Evolutionary conservation across 2,329 filamentous ascomycete genomes (phyloP).

Genomic region (Aspergillus candidus): DNA sequence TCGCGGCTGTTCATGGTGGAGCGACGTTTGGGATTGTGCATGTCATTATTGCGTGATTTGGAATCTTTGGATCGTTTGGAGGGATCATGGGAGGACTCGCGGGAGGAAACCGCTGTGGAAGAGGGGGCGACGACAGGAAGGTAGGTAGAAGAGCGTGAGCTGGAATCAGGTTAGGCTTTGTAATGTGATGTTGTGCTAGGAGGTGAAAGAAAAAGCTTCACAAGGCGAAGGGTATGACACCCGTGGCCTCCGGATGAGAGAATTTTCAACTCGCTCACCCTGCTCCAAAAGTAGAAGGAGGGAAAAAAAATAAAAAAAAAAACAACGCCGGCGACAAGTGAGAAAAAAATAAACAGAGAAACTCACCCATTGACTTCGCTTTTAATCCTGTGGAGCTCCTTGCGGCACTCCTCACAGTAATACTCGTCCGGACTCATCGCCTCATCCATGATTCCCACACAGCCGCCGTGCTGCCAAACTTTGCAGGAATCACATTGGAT

Average conservation of each 20-base stretch:
- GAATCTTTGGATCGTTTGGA: slow-evolving; percentile 36
- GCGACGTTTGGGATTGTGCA: slow-evolving; percentile 68
- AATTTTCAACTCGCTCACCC: too few species aligned
- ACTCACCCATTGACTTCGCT: slow-evolving; percentile 79
- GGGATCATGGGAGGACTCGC: slow-evolving; percentile 37
- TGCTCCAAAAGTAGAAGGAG: not conserved
- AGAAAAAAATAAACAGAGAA: not conserved
- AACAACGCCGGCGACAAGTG: not conserved
- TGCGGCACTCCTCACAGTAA: slow-evolving; percentile 91
- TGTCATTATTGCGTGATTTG: slow-evolving; percentile 46
- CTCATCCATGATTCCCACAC: slow-evolving; percentile 94
- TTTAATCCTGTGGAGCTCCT: slow-evolving; percentile 81
- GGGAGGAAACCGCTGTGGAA: slow-evolving; percentile 39
- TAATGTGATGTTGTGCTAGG: too few species aligned
- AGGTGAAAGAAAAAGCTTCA: not conserved
- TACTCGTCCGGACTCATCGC: slow-evolving; percentile 92
- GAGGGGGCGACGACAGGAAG: slow-evolving; percentile 51
- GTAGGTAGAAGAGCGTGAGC: slow-evolving; percentile 59
- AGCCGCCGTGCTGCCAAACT: slow-evolving; percentile 98
- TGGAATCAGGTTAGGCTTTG: slow-evolving; percentile 27
- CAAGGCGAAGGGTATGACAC: too few species aligned
- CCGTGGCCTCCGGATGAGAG: too few species aligned
- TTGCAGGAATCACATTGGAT: slow-evolving; percentile 97
- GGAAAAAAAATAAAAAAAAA: too few species aligned
- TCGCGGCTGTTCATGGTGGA: slow-evolving; percentile 97